A percentile compares a stretch with the other conserved stretches of the same genome.
These are phyloP conservation scores for Cladobotryum mycophilum DNA, from an alignment of 2,329 filamentous ascomycete genomes.

Conservation along the genomic window DNA sequence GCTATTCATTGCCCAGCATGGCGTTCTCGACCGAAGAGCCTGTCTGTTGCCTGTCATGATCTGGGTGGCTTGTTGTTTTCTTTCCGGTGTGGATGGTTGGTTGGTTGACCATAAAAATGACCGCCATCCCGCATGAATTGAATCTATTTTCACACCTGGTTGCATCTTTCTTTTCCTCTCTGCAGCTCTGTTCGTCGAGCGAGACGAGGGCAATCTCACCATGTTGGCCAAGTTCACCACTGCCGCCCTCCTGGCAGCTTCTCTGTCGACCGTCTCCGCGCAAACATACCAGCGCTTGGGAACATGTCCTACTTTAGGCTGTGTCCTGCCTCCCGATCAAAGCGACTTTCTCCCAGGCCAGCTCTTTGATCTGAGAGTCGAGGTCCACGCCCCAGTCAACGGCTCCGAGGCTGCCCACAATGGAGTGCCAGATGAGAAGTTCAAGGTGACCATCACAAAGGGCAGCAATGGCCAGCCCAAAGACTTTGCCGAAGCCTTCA, in stretches of 20 bases:
- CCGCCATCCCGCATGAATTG: not conserved
- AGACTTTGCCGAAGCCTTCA: slow-evolving; percentile 61
- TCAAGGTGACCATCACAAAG: slow-evolving; percentile 69
- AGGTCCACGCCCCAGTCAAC: slow-evolving; percentile 75
- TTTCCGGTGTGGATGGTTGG: not conserved
- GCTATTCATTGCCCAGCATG: not conserved
- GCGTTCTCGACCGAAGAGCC: not conserved
- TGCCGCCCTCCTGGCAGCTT: slow-evolving; percentile 28
- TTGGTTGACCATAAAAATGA: not conserved
- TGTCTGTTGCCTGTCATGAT: not conserved
- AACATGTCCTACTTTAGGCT: slow-evolving; percentile 53
- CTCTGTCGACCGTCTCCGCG: slow-evolving; percentile 37
- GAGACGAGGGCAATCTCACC: not conserved
- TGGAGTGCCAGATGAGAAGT: slow-evolving; percentile 64
- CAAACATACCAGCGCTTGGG: slow-evolving; percentile 57
- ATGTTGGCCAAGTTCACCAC: slow-evolving; percentile 34
- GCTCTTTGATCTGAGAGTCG: slow-evolving; percentile 76
- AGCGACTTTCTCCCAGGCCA: slow-evolving; percentile 80
- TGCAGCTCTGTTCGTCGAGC: not conserved
- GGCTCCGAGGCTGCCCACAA: slow-evolving; percentile 70
- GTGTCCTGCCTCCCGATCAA: slow-evolving; percentile 55
- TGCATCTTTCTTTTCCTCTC: not conserved
- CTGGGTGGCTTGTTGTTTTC: not conserved
- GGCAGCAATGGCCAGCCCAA: slow-evolving; percentile 47
- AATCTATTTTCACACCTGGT: too few species aligned